Evolutionary conservation across 2,329 filamentous ascomycete genomes (phyloP), one percentile per base, ranked within the genome.

Genomic region (Penicillium rolfsii): DNA sequence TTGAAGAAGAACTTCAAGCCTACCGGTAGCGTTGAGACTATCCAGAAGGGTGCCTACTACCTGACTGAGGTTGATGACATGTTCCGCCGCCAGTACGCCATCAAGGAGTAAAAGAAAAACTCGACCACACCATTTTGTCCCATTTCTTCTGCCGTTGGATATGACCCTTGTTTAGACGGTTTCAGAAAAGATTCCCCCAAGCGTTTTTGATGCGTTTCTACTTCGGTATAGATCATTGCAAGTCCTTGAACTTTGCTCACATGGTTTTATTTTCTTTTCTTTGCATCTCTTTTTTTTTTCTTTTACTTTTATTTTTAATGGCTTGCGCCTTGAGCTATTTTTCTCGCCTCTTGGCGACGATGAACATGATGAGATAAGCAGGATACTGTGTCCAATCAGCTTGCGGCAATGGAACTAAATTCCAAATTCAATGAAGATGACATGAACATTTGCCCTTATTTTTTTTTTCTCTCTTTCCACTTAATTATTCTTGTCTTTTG

Each of bases 21-120:
- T 63, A 77, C 83, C 71, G 91, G 91, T 60, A 87, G 87, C 56
- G 73, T 83, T 30, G 89, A 90, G 49, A 90, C 85, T 68, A 84
- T 95, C 59, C 74, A 76, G 62, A 79, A 84, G 61, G 89, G 87
- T 61, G 87, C 87, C 24, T 95, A 94, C 82, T 95, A 93, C 81
- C 84, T 95, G 61, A 87, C 86, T 73, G 87, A 89, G 76, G 85
- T 95, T 52, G 91, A 95, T 73, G 90, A 91, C 70, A 92, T 92
- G 90, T 95, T 91, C 88, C 88, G 90, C 82, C 87, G 91, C 72
- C 85, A 85, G 75, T 95, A 95, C 79, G 80, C 83, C 59, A 76
- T 93, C 81, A 91, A 93, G 85, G 88, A 84, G 77, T 93, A 85
- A 53, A 53, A 40, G 38, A 61, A 49, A 55, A 40, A 52, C 59